A percentile compares a stretch with the other conserved stretches of the same genome.
phyloP scores from a whole-genome alignment of 1,139 yeast genomes.

The Suhomyces coccinellae region DNA sequence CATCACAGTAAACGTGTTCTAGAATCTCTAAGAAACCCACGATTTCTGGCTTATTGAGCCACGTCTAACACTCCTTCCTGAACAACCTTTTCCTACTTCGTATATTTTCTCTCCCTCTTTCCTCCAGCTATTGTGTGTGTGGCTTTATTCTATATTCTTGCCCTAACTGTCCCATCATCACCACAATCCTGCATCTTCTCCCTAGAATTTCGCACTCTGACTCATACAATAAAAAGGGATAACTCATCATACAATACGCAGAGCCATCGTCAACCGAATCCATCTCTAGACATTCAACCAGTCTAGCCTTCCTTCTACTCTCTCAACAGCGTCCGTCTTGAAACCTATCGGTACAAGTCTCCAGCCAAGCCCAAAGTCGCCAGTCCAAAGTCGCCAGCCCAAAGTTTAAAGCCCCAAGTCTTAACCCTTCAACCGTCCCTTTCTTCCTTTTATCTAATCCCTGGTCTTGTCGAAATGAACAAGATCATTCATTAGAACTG shows the following conservation, averaged over 20 bases:
- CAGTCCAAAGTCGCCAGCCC: not conserved
- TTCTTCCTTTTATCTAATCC: conserved; percentile 1
- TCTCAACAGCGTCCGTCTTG: not conserved
- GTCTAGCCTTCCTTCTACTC: not conserved
- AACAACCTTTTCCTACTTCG: too few species aligned
- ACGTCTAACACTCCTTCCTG: too few species aligned
- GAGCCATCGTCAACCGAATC: conserved; percentile 2
- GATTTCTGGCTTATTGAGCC: too few species aligned
- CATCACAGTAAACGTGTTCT: too few species aligned
- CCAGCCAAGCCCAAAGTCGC: conserved; percentile 7
- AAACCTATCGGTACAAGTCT: not conserved
- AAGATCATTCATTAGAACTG: conserved; percentile 3
- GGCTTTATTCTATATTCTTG: too few species aligned
- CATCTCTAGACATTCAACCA: not conserved
- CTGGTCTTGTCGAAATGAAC: conserved; percentile 5
- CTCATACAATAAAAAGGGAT: conserved; percentile 10
- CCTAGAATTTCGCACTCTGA: conserved; percentile 6
- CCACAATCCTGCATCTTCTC: too few species aligned
- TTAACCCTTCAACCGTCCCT: not conserved
- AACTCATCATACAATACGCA: conserved; percentile 1
- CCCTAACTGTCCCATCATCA: too few species aligned
- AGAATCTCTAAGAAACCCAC: too few species aligned
- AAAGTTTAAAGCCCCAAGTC: not conserved
- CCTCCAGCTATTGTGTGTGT: too few species aligned
- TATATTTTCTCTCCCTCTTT: too few species aligned